Percentiles rank a stretch among this genome's conserved stretches.
These are phyloP conservation scores for Moesziomyces aphidis DNA, from an alignment of 1,284 basidiomycete species.

Conservation along the genomic window DNA sequence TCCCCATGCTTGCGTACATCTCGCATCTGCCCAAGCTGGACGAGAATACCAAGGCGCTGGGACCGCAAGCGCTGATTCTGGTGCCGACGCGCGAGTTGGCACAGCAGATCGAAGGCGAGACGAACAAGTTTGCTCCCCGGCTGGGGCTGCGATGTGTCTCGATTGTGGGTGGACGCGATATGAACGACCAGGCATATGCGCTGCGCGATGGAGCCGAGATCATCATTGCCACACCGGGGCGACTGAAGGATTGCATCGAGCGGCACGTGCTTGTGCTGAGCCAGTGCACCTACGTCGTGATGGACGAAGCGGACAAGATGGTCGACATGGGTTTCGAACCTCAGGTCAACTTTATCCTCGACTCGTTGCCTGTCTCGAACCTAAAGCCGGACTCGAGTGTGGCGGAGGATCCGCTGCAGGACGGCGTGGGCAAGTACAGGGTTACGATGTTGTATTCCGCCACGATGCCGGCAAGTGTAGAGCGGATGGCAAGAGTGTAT, in stretches of 20 bases:
- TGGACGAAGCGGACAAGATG: constrained; percentile 99
- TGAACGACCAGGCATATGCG: constrained; percentile 97
- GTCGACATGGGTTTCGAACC: constrained; percentile 96
- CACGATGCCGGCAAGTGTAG: constrained; percentile 97
- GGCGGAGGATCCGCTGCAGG: constrained; percentile 64
- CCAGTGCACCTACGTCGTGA: constrained; percentile 96
- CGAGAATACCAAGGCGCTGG: constrained; percentile 91
- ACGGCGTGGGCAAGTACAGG: constrained; percentile 50
- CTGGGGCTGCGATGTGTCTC: constrained; percentile 93
- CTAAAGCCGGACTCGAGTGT: constrained; percentile 79
- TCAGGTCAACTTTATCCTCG: constrained; percentile 93
- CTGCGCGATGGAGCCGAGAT: constrained; percentile 96
- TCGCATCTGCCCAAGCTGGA: constrained; percentile 82
- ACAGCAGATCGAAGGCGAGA: constrained; percentile 94
- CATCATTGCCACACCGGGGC: constrained; percentile 96
- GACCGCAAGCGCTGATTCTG: constrained; percentile 91
- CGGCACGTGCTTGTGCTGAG: constrained; percentile 92
- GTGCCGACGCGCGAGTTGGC: constrained; percentile 97
- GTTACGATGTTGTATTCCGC: constrained; percentile 87
- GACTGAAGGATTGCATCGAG: constrained; percentile 96
- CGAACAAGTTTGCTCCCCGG: constrained; percentile 87
- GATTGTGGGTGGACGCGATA: constrained; percentile 91
- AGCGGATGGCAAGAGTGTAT: constrained; percentile 92
- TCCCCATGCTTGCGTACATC: constrained; percentile 97
- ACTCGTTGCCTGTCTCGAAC: constrained; percentile 85